Base-by-base conservation (phyloP, 1,284 basidiomycete genomes). In the Somion occarium region DNA sequence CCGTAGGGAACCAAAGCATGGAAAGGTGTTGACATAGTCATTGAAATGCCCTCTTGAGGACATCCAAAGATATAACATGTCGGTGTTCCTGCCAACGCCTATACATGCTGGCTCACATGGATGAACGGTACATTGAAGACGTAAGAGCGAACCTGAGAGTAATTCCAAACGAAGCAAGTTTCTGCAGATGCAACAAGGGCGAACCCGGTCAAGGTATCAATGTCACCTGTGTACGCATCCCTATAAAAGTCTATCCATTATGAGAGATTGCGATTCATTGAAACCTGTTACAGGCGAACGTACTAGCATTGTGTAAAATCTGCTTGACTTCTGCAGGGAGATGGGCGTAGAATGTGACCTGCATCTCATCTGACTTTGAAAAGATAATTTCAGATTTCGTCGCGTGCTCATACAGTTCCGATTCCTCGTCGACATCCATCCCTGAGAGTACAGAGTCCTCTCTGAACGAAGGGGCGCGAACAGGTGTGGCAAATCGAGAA, bases 21-120 rank as follows among this genome's bases (percentile, higher is more conserved):
- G 49, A 83, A 77, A 11, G 88, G 85, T 22, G 80, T 76, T 12
- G 70, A 57, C 59, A 64, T 71, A 3, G 73, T 65, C 12, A 75
- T 63, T 5, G 61, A 73, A 62, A 46, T 47, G 19, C 48, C 48
- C 15, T 64, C 73, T 50, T 61, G 70, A 9, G 85, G 85, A 62
- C 83, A 87, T 15, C 82, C 73, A 60, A 91, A 88, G 39, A 91
- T 91, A 60, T 91, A 91, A 64, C 89, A 91, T 7, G 87, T 91
- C 13, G 88, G 87, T 52, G 77, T 78, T 13, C 82, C 78, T 61
- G 76, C 77, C 46, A 82, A 67, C 13, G 80, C 81, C 82, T 83
- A 25, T 20, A 23, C 7, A n/a, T n/a, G n/a, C n/a, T n/a, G n/a
- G n/a, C n/a, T n/a, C n/a, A n/a, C n/a, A n/a, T 42, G 24, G 22